Conservation (phyloP, 805 yeast genomes). For the Cyberlindnera bimundalis region DNA sequence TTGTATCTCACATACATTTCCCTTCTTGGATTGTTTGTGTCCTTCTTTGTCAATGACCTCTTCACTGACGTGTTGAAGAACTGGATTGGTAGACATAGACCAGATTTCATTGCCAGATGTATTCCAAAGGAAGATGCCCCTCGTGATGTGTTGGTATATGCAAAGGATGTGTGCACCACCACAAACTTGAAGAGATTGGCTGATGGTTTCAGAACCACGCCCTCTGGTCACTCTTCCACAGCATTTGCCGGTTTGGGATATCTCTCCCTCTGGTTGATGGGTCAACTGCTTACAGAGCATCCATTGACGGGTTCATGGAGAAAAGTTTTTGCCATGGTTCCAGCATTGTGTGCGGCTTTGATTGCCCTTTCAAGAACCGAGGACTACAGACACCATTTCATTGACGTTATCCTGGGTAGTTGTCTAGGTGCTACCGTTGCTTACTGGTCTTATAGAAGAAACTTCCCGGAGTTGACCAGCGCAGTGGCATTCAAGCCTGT, state of each 20-base stretch:
- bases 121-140: slow-evolving; percentile 61
- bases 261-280: slow-evolving; percentile 60
- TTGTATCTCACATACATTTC: slow-evolving; percentile 61
- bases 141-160: slow-evolving; percentile 48
- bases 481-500: slow-evolving; percentile 37
- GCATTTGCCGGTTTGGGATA: slow-evolving; percentile 68
- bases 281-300: slow-evolving; percentile 54
- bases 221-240: slow-evolving; percentile 76
- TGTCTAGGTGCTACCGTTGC: slow-evolving; percentile 62
- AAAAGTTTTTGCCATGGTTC: slow-evolving; percentile 47
- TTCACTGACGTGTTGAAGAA: slow-evolving; percentile 74
- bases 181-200: slow-evolving; percentile 38
- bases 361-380: slow-evolving; percentile 85
- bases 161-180: slow-evolving; percentile 65
- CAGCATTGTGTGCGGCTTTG: slow-evolving; percentile 62
- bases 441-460: slow-evolving; percentile 36
- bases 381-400: slow-evolving; percentile 91
- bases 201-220: slow-evolving; percentile 81
- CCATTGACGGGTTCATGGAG: slow-evolving; percentile 62
- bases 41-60: slow-evolving; percentile 56
- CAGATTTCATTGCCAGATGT: slow-evolving; percentile 89
- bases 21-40: slow-evolving; percentile 58
- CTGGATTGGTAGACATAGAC: slow-evolving; percentile 87
- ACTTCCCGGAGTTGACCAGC: slow-evolving; percentile 36
- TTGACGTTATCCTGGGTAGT: slow-evolving; percentile 77